Conservation (phyloP, 208 protist species). For the Leptomonas seymouri region DNA sequence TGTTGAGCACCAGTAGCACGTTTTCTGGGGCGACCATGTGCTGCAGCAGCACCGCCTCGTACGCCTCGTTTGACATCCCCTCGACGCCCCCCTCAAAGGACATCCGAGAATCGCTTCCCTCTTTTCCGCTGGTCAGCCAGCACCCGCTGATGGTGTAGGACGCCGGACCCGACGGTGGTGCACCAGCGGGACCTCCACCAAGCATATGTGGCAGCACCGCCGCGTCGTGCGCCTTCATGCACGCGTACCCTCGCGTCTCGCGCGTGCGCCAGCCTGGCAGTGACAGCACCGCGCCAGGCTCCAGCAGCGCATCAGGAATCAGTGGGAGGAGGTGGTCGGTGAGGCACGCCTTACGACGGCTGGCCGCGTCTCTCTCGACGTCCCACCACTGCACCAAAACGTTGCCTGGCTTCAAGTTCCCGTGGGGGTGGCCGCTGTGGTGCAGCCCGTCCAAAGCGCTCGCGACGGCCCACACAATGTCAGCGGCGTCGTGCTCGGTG, state of each 20-base stretch:
- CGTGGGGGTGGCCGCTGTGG: slow-evolving; percentile 36
- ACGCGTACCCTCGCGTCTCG: slow-evolving; percentile 28
- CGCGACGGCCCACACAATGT: slow-evolving; percentile 25
- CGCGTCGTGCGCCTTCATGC: slow-evolving; percentile 29
- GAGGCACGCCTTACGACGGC: slow-evolving; percentile 16
- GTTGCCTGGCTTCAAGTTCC: slow-evolving; percentile 60
- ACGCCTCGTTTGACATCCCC: slow-evolving; percentile 3
- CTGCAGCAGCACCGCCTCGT: slow-evolving; percentile 28
- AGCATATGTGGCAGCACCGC: slow-evolving; percentile 21
- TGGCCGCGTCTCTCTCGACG: neutral
- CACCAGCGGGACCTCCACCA: slow-evolving; percentile 14
- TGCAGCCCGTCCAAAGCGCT: slow-evolving; percentile 25
- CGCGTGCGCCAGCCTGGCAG: slow-evolving; percentile 13
- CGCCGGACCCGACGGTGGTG: neutral
- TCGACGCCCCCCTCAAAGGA: slow-evolving; percentile 26
- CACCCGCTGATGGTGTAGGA: slow-evolving; percentile 26
- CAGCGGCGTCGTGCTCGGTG: slow-evolving; percentile 29
- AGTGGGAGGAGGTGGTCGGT: slow-evolving; percentile 31
- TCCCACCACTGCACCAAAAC: slow-evolving; percentile 36
- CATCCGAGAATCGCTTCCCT: neutral
- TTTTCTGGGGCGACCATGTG: slow-evolving; percentile 42
- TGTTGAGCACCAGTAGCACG: slow-evolving; percentile 23
- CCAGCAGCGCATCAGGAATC: slow-evolving; percentile 24
- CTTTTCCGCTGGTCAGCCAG: neutral
- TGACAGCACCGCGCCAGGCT: slow-evolving; percentile 21